phyloP scores from a whole-genome alignment of 1,139 yeast genomes.

The Diutina pseudorugosa region DNA sequence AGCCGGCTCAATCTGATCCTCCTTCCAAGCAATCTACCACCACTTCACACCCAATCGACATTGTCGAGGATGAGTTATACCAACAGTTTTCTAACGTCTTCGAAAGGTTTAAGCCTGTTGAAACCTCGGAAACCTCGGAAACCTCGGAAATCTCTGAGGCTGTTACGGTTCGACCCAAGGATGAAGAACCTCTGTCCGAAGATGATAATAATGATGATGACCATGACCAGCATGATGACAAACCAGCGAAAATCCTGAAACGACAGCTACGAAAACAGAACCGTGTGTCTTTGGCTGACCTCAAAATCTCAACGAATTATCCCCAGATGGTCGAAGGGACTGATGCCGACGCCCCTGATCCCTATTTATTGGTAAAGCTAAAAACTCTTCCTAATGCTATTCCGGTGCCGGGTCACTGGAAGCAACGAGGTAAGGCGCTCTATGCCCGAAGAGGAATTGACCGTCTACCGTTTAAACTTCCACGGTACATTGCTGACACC shows the following conservation, averaged over 20 bases:
- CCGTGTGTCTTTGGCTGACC: constrained; percentile 12
- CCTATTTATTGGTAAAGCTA: constrained; percentile 48
- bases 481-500: constrained; percentile 66
- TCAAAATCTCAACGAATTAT: constrained; percentile 45
- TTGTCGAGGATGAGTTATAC: background rate
- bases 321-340: constrained; percentile 82
- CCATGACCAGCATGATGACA: constrained; percentile 5
- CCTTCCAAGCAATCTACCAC: background rate
- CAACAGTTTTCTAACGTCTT: background rate
- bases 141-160: background rate
- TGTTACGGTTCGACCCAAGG: background rate
- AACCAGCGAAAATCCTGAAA: constrained; percentile 14
- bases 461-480: constrained; percentile 63
- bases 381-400: constrained; percentile 59
- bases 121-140: too few species aligned
- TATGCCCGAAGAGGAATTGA: constrained; percentile 62
- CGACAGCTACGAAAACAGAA: constrained; percentile 37
- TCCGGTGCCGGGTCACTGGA: constrained; percentile 84
- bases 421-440: constrained; percentile 65
- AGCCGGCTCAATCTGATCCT: background rate
- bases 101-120: background rate
- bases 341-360: constrained; percentile 80
- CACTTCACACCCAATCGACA: background rate
- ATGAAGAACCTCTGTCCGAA: background rate
- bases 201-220: background rate